Evolutionary conservation across 2,329 filamentous ascomycete genomes (phyloP), one percentile per base, ranked within the genome.

Genomic region (Fusarium aywerte): DNA sequence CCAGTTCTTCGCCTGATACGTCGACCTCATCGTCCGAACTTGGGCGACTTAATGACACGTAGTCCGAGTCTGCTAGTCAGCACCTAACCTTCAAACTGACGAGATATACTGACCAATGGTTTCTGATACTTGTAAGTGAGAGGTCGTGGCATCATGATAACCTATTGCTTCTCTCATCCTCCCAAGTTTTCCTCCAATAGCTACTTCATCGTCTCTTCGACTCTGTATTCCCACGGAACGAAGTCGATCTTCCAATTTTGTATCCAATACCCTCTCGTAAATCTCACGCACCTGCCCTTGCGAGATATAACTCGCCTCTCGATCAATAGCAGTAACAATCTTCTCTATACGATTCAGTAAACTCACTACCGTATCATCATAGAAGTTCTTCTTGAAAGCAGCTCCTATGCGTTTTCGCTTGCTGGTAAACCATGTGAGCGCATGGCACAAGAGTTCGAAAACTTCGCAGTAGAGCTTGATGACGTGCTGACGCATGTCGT

Each of bases 61-160:
- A 27, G 8, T 11, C 27, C 27, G 27, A 27, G 9, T 27, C 27
- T 27, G 11, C 8, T 27, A 27, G 11, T 27, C 27, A 27, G 27
- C 4, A 27, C 2, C 8, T 4, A 27, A 2, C 27, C 4, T 9
- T 27, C 11, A 7, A 7, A 10, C 8, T 3, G 27, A 11, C 8
- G 7, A 29, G 12, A 4, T 15, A 1, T 11, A 6, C 16, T 18
- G 25, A 6, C 25, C 9, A 20, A 18, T 4, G 13, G 7, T 4
- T 2, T 29, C 23, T 13, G 12, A 16, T 18, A 1, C 16, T 12
- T 13, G 7, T 1, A 29, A 8, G 27, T 4, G 11, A 0, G 1
- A 2, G 4, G 4, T 12, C n/a, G 3, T 6, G 1, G 18, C 16
- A 18, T 29, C 25, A 2, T 10, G 8, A 29, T 7, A 15, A 3